A percentile compares a stretch with the other conserved stretches of the same genome.
These are phyloP conservation scores for Crinitomyces ghanaensis DNA, from an alignment of 805 yeast genomes.

Conservation along the genomic window DNA sequence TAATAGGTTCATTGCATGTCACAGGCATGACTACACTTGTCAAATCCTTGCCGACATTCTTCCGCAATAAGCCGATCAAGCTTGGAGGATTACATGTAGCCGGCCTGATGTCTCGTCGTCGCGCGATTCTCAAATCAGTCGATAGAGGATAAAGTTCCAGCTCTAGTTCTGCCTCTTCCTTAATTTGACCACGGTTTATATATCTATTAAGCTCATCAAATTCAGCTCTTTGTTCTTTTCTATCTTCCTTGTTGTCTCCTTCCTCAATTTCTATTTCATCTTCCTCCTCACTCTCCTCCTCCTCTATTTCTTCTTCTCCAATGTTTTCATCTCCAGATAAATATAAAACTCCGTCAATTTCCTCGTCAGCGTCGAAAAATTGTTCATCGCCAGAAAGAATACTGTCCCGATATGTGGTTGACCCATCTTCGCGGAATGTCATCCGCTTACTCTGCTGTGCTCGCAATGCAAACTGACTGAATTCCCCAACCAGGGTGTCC, in stretches of 20 bases:
- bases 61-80: conserved; percentile 63
- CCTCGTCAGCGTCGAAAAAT: conserved; percentile 15
- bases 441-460: no score
- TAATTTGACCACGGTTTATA: neutral
- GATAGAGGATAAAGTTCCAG: conserved; percentile 58
- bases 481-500: no score
- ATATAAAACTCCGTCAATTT: conserved; percentile 13
- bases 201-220: conserved; percentile 7
- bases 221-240: conserved; percentile 6
- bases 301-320: conserved; percentile 11
- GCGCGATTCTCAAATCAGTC: no score
- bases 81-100: conserved; percentile 70
- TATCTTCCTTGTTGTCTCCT: conserved; percentile 11
- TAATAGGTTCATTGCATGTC: conserved; percentile 81
- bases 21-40: conserved; percentile 82
- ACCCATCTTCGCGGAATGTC: no score
- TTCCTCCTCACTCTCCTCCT: conserved; percentile 12
- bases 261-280: conserved; percentile 10
- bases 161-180: conserved; percentile 8
- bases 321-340: conserved; percentile 15
- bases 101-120: conserved; percentile 46
- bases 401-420: no score
- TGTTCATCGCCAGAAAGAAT: conserved; percentile 15
- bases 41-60: conserved; percentile 87
- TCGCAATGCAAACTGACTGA: no score